Evolutionary conservation across 495 filamentous ascomycete species (phyloP), one percentile per base, ranked within the genome.

Genomic region (Penicillium tannophilum): DNA sequence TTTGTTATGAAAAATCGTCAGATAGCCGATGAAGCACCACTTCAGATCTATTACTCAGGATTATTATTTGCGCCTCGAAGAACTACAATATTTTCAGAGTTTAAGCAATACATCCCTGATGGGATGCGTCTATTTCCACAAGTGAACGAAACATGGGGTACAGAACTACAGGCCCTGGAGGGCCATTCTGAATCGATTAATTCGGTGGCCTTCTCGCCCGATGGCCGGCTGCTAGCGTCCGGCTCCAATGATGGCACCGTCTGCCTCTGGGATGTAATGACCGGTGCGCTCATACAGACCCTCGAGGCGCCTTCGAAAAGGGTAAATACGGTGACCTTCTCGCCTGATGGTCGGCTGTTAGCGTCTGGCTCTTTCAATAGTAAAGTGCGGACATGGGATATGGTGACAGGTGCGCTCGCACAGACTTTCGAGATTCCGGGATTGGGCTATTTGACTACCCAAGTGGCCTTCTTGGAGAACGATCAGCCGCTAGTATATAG

Each of bases 1-100:
- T 57, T 57, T 47, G 14, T 50, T 17, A 19, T 42, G 7, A 57
- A 57, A 19, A 50, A 47, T 48, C 24, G 12, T 24, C 9, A n/a
- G 45, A 48, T n/a, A n/a, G 45, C 24, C 12, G 7, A 26, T 41
- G 5, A 41, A 6, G 36, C 36, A 16, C 36, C 36, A 6, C 36
- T 41, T n/a, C 36, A 41, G 16, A 6, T 41, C 1, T 41, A 41
- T 41, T 41, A 12, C 36, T 16, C 4, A 1, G 14, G 36, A n/a
- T 12, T 41, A 6, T 10, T 41, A n/a, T 41, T 41, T n/a, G 14
- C 36, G 17, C 36, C 36, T 6, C 12, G 36, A 41, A 41, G 14
- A 12, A 1, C 3, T 0, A 41, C 12, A 17, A n/a, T 41, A 16
- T 12, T 1, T 3, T 14, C 9, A 41, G 36, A 39, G 35, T 39